Percentiles rank a stretch among this genome's conserved stretches.
Evolutionary conservation across 2,329 filamentous ascomycete genomes (phyloP).

Genomic region (Microdochium paspali): DNA sequence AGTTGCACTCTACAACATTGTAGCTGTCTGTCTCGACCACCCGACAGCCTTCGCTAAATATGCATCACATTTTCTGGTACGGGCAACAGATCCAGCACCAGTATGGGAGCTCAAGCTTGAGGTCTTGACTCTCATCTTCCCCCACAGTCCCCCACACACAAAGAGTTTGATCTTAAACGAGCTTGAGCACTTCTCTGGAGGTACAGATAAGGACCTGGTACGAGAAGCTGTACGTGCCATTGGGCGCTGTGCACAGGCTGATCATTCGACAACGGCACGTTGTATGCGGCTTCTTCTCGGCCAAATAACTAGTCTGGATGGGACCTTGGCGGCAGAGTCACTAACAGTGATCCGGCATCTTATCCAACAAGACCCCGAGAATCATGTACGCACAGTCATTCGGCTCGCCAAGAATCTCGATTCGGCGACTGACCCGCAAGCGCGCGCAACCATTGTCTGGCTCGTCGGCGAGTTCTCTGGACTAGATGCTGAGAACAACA

Average conservation of each 20-base stretch:
- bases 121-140: constrained; percentile 82
- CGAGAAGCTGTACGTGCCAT: constrained; percentile 88
- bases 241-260: constrained; percentile 80
- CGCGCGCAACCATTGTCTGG: constrained; percentile 93
- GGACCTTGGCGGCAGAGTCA: constrained; percentile 82
- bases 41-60: constrained; percentile 82
- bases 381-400: constrained; percentile 78
- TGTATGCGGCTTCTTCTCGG: constrained; percentile 77
- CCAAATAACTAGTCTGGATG: constrained; percentile 82
- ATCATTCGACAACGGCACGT: constrained; percentile 59
- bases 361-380: constrained; percentile 79
- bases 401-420: constrained; percentile 86
- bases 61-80: constrained; percentile 80
- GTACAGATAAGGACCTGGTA: constrained; percentile 64
- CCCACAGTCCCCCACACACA: constrained; percentile 62
- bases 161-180: constrained; percentile 88
- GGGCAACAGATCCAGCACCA: constrained; percentile 65
- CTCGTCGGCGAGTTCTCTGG: constrained; percentile 91
- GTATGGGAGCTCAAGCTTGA: constrained; percentile 93
- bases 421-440: constrained; percentile 75
- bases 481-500: constrained; percentile 70
- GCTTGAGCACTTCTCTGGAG: constrained; percentile 83
- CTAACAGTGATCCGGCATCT: constrained; percentile 91
- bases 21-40: constrained; percentile 73
- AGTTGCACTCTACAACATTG: constrained; percentile 86